Conservation (phyloP, 208 protist genomes). For the Crithidia bombi region DNA sequence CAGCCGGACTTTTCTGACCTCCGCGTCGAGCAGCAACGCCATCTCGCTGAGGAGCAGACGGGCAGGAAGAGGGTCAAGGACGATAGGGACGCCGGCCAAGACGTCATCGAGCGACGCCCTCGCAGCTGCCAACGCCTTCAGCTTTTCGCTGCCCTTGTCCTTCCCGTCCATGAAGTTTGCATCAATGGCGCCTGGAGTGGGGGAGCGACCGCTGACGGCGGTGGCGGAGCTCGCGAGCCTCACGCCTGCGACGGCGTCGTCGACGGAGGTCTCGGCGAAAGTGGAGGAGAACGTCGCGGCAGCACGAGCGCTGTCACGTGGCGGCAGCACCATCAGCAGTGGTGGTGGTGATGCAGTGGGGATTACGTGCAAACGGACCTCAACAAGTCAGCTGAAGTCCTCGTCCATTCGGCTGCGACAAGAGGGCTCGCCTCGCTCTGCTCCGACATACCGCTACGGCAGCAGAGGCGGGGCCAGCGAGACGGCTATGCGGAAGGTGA, state of each 20-base stretch:
- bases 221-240: not conserved
- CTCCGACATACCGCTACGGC: slow-evolving; percentile 4
- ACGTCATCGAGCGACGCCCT: not conserved
- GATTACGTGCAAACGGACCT: not conserved
- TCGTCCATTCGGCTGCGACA: not conserved
- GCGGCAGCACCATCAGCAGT: not conserved
- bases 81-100: not conserved
- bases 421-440: not conserved
- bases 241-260: not conserved
- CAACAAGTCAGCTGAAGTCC: not conserved
- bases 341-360: not conserved
- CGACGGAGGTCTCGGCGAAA: too few species aligned
- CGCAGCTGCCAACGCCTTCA: not conserved
- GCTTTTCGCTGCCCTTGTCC: slow-evolving; percentile 9
- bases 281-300: too few species aligned
- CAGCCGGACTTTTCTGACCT: not conserved
- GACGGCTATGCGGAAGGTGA: slow-evolving; percentile 1
- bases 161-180: slow-evolving; percentile 10
- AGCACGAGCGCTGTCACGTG: too few species aligned
- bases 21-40: not conserved
- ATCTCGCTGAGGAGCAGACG: not conserved
- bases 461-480: not conserved
- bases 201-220: not conserved
- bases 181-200: not conserved
- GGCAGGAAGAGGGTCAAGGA: not conserved